Percentiles rank a stretch among this genome's conserved stretches.
These are phyloP conservation scores for Exophiala viscosa DNA, from an alignment of 2,329 filamentous ascomycete species.

Conservation along the genomic window DNA sequence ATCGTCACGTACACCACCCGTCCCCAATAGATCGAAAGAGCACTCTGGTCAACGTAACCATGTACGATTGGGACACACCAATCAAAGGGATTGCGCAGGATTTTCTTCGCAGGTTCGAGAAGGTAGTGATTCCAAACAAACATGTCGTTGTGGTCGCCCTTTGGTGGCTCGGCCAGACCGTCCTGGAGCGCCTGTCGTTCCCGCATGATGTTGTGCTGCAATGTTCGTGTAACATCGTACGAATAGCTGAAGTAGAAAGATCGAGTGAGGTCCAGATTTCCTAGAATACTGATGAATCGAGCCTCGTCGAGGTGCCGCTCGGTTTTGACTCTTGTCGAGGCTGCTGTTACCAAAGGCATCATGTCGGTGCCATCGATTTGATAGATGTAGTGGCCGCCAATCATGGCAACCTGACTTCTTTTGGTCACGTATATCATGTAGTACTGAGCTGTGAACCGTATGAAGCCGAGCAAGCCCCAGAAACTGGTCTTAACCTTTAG, in stretches of 20 bases:
- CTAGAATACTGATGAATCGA: constrained; percentile 81
- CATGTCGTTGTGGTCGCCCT: constrained; percentile 80
- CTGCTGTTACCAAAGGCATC: constrained; percentile 74
- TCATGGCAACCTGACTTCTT: constrained; percentile 89
- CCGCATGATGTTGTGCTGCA: constrained; percentile 85
- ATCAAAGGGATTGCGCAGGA: constrained; percentile 77
- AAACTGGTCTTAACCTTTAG: constrained; percentile 77
- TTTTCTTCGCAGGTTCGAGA: constrained; percentile 66
- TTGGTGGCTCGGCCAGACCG: constrained; percentile 57
- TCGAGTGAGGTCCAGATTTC: constrained; percentile 81
- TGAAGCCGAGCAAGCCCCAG: constrained; percentile 93
- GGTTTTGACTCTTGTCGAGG: constrained; percentile 64
- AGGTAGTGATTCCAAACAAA: constrained; percentile 97
- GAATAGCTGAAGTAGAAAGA: constrained; percentile 99
- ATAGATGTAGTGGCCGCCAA: constrained; percentile 94
- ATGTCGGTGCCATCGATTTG: constrained; percentile 92
- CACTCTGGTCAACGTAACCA: constrained; percentile 90
- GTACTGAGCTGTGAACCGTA: constrained; percentile 90
- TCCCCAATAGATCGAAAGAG: constrained; percentile 74
- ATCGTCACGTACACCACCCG: constrained; percentile 87
- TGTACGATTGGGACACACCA: constrained; percentile 97
- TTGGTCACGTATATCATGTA: constrained; percentile 98
- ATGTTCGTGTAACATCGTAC: constrained; percentile 87
- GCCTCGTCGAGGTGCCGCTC: constrained; percentile 86
- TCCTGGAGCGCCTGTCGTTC: constrained; percentile 69